Conservation (phyloP, 2,329 filamentous ascomycete species). For the Eurotiales sp. region DNA sequence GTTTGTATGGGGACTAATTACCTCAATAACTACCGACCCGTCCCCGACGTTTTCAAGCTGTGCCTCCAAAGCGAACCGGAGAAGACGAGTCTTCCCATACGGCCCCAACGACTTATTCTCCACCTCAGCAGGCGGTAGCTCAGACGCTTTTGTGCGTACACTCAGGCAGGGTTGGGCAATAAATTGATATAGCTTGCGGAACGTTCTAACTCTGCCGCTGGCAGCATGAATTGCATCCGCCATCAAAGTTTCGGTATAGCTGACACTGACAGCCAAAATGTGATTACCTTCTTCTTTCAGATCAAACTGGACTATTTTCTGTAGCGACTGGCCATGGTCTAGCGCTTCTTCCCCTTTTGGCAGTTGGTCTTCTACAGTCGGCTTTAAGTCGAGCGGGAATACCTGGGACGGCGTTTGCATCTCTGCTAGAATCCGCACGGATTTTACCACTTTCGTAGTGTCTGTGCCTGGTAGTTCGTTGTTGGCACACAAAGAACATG, state of each 20-base stretch:
- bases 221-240: slow-evolving; percentile 44
- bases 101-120: slow-evolving; percentile 44
- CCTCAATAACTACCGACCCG: slow-evolving; percentile 73
- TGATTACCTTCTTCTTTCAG: slow-evolving; percentile 93
- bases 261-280: slow-evolving; percentile 87
- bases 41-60: slow-evolving; percentile 95
- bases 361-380: slow-evolving; percentile 47
- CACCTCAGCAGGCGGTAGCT: slow-evolving; percentile 48
- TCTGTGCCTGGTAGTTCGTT: slow-evolving; percentile 61
- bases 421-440: slow-evolving; percentile 80
- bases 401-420: slow-evolving; percentile 88
- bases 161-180: slow-evolving; percentile 85
- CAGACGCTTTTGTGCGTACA: slow-evolving; percentile 82
- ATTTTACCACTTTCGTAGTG: slow-evolving; percentile 56
- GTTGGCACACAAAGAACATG: slow-evolving; percentile 93
- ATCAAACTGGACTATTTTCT: slow-evolving; percentile 79
- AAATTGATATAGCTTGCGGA: slow-evolving; percentile 95
- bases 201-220: slow-evolving; percentile 67
- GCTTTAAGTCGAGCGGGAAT: slow-evolving; percentile 57
- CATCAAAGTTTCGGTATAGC: slow-evolving; percentile 79
- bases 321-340: slow-evolving; percentile 61
- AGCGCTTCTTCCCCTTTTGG: slow-evolving; percentile 24
- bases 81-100: slow-evolving; percentile 38
- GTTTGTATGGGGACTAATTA: slow-evolving; percentile 24
- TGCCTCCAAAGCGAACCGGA: slow-evolving; percentile 76